Percentiles rank a stretch among this genome's conserved stretches.
phyloP scores from a whole-genome alignment of 2,329 filamentous ascomycete genomes.

The Myriosclerotinia curreyana region DNA sequence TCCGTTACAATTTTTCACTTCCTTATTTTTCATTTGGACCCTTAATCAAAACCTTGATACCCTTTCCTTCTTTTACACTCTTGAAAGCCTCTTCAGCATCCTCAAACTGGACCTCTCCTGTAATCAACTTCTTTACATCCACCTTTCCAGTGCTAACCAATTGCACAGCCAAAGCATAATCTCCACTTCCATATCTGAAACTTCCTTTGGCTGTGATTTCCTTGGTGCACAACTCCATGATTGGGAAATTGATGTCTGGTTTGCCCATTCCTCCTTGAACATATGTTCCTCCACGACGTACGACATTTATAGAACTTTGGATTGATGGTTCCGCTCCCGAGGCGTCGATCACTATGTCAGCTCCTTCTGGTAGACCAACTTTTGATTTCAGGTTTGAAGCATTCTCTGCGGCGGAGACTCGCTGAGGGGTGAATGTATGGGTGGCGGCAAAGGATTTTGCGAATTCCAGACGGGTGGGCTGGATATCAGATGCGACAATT shows the following conservation, averaged over 20 bases:
- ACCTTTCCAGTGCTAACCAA: conserved; percentile 71
- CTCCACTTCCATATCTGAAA: conserved; percentile 85
- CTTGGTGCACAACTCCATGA: conserved; percentile 85
- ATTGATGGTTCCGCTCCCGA: conserved; percentile 76
- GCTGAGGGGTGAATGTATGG: conserved; percentile 63
- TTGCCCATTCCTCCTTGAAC: conserved; percentile 91
- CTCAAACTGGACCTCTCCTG: conserved; percentile 71
- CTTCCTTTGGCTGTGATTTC: conserved; percentile 83
- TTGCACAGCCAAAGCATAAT: conserved; percentile 75
- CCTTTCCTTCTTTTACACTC: conserved; percentile 80
- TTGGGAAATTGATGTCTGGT: conserved; percentile 83
- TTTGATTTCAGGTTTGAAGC: conserved; percentile 64
- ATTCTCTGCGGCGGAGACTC: conserved; percentile 66
- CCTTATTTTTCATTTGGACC: conserved; percentile 51
- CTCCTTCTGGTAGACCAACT: conserved; percentile 62
- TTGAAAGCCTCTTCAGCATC: conserved; percentile 84
- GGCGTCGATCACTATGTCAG: conserved; percentile 77
- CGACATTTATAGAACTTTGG: conserved; percentile 68
- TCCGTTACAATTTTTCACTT: neutral
- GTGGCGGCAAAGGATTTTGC: conserved; percentile 70
- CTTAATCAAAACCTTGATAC: conserved; percentile 66
- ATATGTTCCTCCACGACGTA: conserved; percentile 70
- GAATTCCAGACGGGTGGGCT: conserved; percentile 74
- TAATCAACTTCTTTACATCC: conserved; percentile 79
- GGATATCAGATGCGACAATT: conserved; percentile 85